Conservation (phyloP, 2,329 filamentous ascomycete genomes). For the Sphaerulina populicola region DNA sequence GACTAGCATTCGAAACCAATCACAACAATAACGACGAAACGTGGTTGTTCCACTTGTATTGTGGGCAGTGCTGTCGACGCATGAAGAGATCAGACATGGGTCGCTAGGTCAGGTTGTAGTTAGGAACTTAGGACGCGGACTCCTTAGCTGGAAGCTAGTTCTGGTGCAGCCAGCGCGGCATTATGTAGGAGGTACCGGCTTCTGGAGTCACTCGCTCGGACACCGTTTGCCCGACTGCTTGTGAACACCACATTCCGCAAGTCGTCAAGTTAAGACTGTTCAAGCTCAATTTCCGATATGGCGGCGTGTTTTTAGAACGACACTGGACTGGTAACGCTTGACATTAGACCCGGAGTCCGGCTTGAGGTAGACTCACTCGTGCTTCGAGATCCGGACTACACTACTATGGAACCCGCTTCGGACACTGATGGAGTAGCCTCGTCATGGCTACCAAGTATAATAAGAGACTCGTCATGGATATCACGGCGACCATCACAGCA, state of each 20-base stretch:
- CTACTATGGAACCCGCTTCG: background rate
- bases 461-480: background rate
- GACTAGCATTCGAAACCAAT: background rate
- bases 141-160: background rate
- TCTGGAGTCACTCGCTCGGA: background rate
- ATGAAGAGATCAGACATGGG: too few relatives aligned
- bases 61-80: too few relatives aligned
- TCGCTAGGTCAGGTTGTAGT: too few relatives aligned
- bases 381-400: background rate
- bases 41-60: too few relatives aligned
- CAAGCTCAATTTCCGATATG: conserved; percentile 1
- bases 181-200: background rate
- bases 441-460: background rate
- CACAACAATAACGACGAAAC: too few relatives aligned
- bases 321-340: background rate
- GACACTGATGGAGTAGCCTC: background rate
- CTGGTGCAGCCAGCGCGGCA: background rate
- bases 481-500: background rate
- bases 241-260: background rate
- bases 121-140: background rate
- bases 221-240: background rate
- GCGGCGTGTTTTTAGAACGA: conserved; percentile 3
- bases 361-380: background rate
- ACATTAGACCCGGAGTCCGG: conserved; percentile 1
- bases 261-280: background rate